phyloP scores from a whole-genome alignment of 2,329 filamentous ascomycete species.

The Claviceps fusiformis region DNA sequence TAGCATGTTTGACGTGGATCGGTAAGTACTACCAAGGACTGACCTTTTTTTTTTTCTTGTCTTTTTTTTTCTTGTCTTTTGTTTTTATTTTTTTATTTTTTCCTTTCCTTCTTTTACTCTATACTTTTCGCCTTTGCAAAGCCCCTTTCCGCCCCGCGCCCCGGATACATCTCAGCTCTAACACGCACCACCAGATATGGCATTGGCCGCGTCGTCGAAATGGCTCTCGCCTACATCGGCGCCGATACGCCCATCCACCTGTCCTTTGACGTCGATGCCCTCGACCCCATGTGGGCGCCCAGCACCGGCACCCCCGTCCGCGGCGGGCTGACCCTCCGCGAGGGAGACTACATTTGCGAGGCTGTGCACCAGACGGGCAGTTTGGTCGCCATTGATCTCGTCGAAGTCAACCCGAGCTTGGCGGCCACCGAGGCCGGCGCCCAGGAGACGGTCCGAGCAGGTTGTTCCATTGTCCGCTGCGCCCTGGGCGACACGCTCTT shows the following conservation, averaged over 20 bases:
- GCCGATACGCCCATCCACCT: slow-evolving; percentile 91
- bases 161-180: no score
- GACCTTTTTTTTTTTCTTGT: neutral
- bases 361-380: slow-evolving; percentile 68
- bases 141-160: no score
- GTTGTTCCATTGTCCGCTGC: slow-evolving; percentile 81
- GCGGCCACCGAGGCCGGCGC: slow-evolving; percentile 53
- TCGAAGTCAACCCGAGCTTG: slow-evolving; percentile 67
- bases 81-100: no score
- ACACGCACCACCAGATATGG: slow-evolving; percentile 47
- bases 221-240: slow-evolving; percentile 95
- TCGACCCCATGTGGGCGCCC: slow-evolving; percentile 92
- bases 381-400: slow-evolving; percentile 66
- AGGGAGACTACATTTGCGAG: slow-evolving; percentile 95
- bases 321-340: slow-evolving; percentile 81
- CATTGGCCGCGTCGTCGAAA: slow-evolving; percentile 91
- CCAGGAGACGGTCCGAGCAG: slow-evolving; percentile 75
- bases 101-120: slow-evolving; percentile 4
- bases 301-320: slow-evolving; percentile 91
- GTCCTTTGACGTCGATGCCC: slow-evolving; percentile 90
- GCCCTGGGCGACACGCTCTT: slow-evolving; percentile 84
- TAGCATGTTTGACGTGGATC: slow-evolving; percentile 96
- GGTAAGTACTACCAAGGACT: slow-evolving; percentile 32
- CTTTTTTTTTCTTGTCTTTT: neutral
- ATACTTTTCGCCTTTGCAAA: no score